phyloP scores from a whole-genome alignment of 2,329 filamentous ascomycete genomes.

The Ophiocordyceps polyrhachis-furcata region DNA sequence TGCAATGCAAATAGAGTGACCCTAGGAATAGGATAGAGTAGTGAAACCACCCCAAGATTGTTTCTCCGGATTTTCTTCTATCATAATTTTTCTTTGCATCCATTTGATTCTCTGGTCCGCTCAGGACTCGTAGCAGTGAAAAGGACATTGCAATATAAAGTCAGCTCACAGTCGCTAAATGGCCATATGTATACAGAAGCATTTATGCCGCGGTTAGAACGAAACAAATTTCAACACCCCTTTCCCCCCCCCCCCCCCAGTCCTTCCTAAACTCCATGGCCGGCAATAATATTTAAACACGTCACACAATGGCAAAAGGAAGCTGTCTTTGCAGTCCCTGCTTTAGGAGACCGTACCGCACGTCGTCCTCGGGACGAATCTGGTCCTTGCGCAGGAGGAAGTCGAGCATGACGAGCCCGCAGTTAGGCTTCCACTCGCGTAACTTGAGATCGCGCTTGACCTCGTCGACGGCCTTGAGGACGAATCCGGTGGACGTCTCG shows the following conservation, averaged over 20 bases:
- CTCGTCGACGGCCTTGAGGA: slow-evolving; percentile 10
- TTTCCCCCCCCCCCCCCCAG: no score
- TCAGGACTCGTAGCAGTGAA: no score
- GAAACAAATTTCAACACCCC: background rate
- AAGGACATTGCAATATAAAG: no score
- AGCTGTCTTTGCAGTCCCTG: slow-evolving; percentile 8
- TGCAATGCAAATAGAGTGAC: no score
- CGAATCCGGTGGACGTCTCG: slow-evolving; percentile 11
- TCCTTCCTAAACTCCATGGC: background rate
- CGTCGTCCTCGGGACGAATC: slow-evolving; percentile 8
- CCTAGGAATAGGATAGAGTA: no score
- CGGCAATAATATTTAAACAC: background rate
- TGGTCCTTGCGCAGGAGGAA: slow-evolving; percentile 15
- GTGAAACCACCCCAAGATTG: no score
- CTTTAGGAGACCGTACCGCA: slow-evolving; percentile 6
- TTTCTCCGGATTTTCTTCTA: no score
- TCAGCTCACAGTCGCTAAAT: no score
- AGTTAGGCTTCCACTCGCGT: slow-evolving; percentile 19
- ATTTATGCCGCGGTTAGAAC: no score
- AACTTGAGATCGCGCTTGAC: slow-evolving; percentile 11
- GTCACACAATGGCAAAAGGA: slow-evolving; percentile 8
- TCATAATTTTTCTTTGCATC: no score
- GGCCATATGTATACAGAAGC: no score
- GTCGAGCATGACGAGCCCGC: slow-evolving; percentile 19
- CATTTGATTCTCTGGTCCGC: no score